Base-by-base conservation (phyloP, 345 rosid genomes). In the Pistacia vera region DNA sequence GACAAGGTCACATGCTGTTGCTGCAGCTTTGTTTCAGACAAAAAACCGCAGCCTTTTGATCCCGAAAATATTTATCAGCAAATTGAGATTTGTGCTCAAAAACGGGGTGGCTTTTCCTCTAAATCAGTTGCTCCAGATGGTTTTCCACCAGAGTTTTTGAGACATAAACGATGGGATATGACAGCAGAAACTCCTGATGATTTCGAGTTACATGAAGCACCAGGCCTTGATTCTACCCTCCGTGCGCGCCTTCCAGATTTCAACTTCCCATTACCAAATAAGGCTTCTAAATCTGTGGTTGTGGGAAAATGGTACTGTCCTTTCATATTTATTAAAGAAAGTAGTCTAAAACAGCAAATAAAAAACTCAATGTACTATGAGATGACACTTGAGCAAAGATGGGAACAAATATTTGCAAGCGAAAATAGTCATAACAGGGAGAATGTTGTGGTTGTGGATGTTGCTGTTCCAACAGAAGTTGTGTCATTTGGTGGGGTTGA, bases 251-350 rank as follows among this genome's bases (percentile, higher is more conserved):
- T 89, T 72, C 92, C 93, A 4, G 75, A 71, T 66, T 83, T 89
- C 13, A 61, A 74, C 51, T 77, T 81, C 56, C 68, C 81, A 16
- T 58, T 65, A 2, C 44, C 69, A 3, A 49, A 14, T 49, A 58
- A 66, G 11, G 66, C 66, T 20, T 83, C 85, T 0, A 13, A 74
- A 65, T 28, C 57, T 1, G 51, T 48, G 28, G 69, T 70, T 9
- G 87, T 89, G 8, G 97, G 93, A 16, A 86, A 77, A 66, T 92
- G 93, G 97, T 92, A 88, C 38, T 89, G 87, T 20, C 97, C 93
- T 20, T 92, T 89, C 80, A 69, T 92, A 78, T 89, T 89, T 28
- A 68, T 90, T 10, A 89, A 71, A 44, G 97, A 92, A 17, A 71
- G 64, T 57, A 55, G 48, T 2, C 54, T 72, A 33, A 77, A 78